phyloP scores from a whole-genome alignment of 768 basidiomycete species.

The Tubosaeta brunneosetosa region DNA sequence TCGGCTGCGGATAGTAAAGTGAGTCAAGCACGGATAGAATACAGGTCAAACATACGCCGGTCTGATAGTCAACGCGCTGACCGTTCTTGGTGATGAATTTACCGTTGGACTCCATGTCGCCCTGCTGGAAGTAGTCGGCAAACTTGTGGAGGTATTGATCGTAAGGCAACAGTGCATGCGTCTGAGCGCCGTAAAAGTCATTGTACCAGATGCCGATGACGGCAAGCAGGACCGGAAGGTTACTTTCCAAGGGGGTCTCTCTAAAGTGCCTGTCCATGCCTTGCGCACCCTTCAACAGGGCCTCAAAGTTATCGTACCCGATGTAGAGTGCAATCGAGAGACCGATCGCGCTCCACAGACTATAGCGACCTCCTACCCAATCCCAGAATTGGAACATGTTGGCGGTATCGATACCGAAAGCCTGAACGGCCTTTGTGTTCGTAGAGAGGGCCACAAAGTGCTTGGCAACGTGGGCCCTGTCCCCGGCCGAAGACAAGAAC shows the following conservation, averaged over 20 bases:
- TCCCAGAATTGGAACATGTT: constrained; percentile 99
- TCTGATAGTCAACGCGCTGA: constrained; percentile 90
- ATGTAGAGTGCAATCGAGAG: constrained; percentile 90
- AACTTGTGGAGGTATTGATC: constrained; percentile 99
- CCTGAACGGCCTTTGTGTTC: constrained; percentile 89
- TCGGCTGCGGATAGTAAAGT: constrained; percentile 52
- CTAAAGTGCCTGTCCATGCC: constrained; percentile 98
- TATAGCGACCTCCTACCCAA: constrained; percentile 99
- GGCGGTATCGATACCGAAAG: constrained; percentile 82
- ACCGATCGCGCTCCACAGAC: constrained; percentile 97
- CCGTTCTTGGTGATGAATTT: constrained; percentile 95
- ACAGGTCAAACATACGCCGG: constrained; percentile 62
- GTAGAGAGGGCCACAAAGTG: constrained; percentile 99
- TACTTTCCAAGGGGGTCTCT: constrained; percentile 79
- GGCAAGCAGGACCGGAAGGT: constrained; percentile 88
- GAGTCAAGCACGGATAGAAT: not conserved
- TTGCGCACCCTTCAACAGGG: constrained; percentile 87
- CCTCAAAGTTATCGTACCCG: constrained; percentile 91
- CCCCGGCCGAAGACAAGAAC: constrained; percentile 84
- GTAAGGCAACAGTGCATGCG: constrained; percentile 91
- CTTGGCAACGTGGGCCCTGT: constrained; percentile 91
- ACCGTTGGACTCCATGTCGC: constrained; percentile 99
- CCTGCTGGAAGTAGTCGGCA: constrained; percentile 99
- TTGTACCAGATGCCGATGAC: constrained; percentile 97
- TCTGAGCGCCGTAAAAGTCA: constrained; percentile 96